Evolutionary conservation across 75 land plant species (phyloP), one percentile per base, ranked within the genome.

Genomic region (Selaginella tamariscina): DNA sequence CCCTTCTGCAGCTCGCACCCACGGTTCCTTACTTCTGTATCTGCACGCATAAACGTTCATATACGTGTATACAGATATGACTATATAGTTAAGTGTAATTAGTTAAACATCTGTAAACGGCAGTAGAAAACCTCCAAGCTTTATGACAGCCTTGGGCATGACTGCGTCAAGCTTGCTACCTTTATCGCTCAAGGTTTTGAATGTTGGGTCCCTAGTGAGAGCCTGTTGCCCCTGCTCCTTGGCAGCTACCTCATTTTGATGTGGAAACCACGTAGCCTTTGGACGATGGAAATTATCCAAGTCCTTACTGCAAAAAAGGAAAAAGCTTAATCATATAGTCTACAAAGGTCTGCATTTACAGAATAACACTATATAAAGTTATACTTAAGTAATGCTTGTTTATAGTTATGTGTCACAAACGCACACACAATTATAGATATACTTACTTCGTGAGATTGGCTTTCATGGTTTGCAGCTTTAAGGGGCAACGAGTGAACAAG

Each of bases 251-350:
- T 94, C 91, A 78, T 79, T 94, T 72, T 87, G 85, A 81, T 82
- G 98, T 30, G 98, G 98, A 72, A 84, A 94, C 98, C 98, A 94
- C 44, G 83, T 20, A 49, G 96, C 96, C 76, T 84, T 89, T 56
- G 98, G 98, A 21, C 96, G 81, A 79, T 94, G 98, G 82, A 94
- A 94, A 85, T 90, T 94, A 11, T 96, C 86, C 65, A 90, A 64
- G 64, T 95, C 96, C 75, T 90, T 95, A 32, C 99, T 95, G 91
- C 77, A 75, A 26, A 32, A 62, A 13, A 72, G 13, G 23, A 28
- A 64, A n/a, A n/a, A n/a, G n/a, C n/a, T n/a, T n/a, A n/a, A n/a
- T n/a, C n/a, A n/a, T n/a, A n/a, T n/a, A n/a, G n/a, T n/a, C n/a
- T n/a, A n/a, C n/a, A n/a, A n/a, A n/a, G n/a, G n/a, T n/a, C n/a